phyloP scores from a whole-genome alignment of 2,329 filamentous ascomycete genomes.

The Aspergillus bombycis region DNA sequence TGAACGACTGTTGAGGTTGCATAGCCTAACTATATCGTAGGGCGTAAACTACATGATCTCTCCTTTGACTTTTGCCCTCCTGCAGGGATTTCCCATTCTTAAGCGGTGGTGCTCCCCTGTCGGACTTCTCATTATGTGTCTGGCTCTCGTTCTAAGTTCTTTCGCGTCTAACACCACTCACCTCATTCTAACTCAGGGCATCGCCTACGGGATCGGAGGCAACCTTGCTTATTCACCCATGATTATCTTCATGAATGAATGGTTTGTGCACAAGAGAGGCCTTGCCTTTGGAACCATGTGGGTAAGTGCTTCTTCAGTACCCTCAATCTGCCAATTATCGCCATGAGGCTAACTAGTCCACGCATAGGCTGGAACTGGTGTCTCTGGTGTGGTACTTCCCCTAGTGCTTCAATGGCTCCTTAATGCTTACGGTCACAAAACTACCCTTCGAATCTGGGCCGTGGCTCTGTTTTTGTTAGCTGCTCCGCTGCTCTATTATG shows the following conservation, averaged over 20 bases:
- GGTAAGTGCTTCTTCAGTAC: conserved; percentile 15
- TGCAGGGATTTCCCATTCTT: conserved; percentile 16
- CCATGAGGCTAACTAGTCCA: neutral
- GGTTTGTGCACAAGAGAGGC: conserved; percentile 52
- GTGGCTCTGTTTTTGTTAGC: conserved; percentile 31
- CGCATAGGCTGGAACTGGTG: conserved; percentile 37
- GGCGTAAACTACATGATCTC: conserved; percentile 25
- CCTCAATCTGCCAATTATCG: neutral
- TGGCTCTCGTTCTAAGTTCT: conserved; percentile 26
- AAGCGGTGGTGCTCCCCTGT: conserved; percentile 15
- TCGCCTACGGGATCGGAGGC: conserved; percentile 47
- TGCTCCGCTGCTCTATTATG: conserved; percentile 36
- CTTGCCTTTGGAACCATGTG: conserved; percentile 50
- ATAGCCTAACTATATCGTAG: conserved; percentile 8
- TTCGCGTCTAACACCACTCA: conserved; percentile 25
- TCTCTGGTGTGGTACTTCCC: conserved; percentile 51
- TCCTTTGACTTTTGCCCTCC: conserved; percentile 22
- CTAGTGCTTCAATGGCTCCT: conserved; percentile 50
- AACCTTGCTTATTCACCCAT: conserved; percentile 51
- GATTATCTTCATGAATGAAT: conserved; percentile 54
- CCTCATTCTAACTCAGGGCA: conserved; percentile 28
- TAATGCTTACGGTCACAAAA: conserved; percentile 46
- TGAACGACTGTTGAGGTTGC: neutral
- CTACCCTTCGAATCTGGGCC: conserved; percentile 49
- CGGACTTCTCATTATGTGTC: conserved; percentile 27